Conservation (phyloP, 257 asterid genomes). For the Echites panduratus region DNA sequence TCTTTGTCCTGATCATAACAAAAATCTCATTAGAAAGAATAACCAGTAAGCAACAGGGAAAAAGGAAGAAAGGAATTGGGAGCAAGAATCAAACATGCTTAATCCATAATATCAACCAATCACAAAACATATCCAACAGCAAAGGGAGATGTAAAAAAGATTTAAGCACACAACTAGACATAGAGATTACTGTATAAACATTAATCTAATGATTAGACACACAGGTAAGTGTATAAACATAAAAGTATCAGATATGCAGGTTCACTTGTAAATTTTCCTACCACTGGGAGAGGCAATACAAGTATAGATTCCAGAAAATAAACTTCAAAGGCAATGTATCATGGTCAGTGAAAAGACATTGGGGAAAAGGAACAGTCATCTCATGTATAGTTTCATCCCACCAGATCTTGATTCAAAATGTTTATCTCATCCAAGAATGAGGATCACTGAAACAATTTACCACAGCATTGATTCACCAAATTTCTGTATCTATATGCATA, state of each 20-base stretch:
- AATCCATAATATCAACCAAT: neutral
- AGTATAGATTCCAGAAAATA: no score
- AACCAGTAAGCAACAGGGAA: neutral
- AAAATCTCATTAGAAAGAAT: neutral
- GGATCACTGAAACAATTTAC: neutral
- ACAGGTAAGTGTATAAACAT: neutral
- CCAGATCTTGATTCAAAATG: neutral
- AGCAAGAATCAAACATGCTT: neutral
- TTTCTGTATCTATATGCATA: neutral
- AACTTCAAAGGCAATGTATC: neutral
- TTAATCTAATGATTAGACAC: neutral
- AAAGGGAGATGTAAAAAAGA: neutral
- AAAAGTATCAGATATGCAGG: neutral
- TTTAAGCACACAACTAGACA: neutral
- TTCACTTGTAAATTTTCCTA: neutral
- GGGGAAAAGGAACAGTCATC: neutral
- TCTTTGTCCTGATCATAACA: slow-evolving; percentile 66
- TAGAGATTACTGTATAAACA: neutral
- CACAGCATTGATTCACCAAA: no score
- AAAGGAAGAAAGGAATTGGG: neutral
- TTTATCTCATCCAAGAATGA: neutral
- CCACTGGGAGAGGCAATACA: neutral
- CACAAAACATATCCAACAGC: neutral
- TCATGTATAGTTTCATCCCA: neutral
- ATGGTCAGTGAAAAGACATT: neutral